phyloP scores from a whole-genome alignment of 306 rosid species.

The Gynostemma pentaphyllum region DNA sequence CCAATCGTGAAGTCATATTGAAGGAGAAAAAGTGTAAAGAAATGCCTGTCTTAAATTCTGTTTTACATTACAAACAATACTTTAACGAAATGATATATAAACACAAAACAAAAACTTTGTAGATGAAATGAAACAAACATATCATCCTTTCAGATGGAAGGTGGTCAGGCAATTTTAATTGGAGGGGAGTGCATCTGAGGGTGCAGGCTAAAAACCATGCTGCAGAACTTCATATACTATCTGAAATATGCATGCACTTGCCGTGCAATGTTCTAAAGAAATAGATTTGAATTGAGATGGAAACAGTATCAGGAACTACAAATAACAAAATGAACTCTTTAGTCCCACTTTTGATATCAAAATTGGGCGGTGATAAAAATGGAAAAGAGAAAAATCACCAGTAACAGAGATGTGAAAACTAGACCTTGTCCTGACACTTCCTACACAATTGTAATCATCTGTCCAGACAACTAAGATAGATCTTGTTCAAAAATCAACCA shows the following conservation, averaged over 20 bases:
- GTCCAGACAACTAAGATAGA: not conserved
- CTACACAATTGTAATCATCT: not conserved
- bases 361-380: not conserved
- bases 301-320: not conserved
- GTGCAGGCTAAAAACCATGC: not conserved
- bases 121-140: not conserved
- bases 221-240: not conserved
- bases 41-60: no score
- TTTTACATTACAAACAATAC: no score
- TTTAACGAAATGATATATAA: no score
- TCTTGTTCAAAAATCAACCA: conserved; percentile 16
- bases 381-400: not conserved
- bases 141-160: not conserved
- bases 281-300: not conserved
- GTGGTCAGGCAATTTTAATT: no score
- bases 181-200: no score
- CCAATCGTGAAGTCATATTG: no score
- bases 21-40: no score
- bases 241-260: not conserved
- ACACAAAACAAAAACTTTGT: no score
- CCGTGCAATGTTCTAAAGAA: conserved; percentile 4
- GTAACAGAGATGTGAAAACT: not conserved
- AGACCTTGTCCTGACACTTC: conserved; percentile 26
- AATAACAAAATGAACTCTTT: not conserved
- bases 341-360: not conserved